phyloP scores from a whole-genome alignment of 306 rosid genomes.

The Cucurbita argyrosperma region DNA sequence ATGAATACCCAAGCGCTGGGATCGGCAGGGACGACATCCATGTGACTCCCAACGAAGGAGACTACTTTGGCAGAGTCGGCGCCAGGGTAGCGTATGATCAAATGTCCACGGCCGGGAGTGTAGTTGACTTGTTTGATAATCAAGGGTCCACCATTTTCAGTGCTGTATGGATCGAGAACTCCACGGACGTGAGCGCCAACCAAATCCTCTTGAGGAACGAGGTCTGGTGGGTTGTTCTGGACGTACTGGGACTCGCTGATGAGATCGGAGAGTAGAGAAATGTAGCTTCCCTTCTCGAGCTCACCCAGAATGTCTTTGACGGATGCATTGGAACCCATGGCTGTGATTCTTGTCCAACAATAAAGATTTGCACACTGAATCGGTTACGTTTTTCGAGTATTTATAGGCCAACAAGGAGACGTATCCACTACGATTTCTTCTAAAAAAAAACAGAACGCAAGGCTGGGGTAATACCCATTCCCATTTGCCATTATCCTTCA shows the following conservation, averaged over 20 bases:
- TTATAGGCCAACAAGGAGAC: too few relatives aligned
- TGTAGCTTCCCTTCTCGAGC: conserved; percentile 45
- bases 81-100: conserved; percentile 78
- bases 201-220: conserved; percentile 70
- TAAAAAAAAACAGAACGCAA: too few relatives aligned
- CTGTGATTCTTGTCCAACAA: background rate
- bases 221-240: conserved; percentile 75
- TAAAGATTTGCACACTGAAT: too few relatives aligned
- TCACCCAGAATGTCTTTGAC: conserved; percentile 41
- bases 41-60: conserved; percentile 80
- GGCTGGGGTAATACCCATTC: too few relatives aligned
- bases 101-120: conserved; percentile 57
- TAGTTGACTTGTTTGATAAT: conserved; percentile 57
- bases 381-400: too few relatives aligned
- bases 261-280: conserved; percentile 50
- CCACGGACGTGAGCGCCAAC: conserved; percentile 53
- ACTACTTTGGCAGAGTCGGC: conserved; percentile 50
- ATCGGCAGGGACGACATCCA: conserved; percentile 94
- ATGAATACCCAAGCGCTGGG: conserved; percentile 68
- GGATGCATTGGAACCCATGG: conserved; percentile 31
- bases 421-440: too few relatives aligned
- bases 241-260: conserved; percentile 66
- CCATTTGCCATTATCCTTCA: too few relatives aligned
- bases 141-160: conserved; percentile 61
- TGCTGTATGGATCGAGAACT: conserved; percentile 49